These are phyloP conservation scores for Solanum dulcamara DNA, from an alignment of 257 asterid species.

Conservation along the genomic window DNA sequence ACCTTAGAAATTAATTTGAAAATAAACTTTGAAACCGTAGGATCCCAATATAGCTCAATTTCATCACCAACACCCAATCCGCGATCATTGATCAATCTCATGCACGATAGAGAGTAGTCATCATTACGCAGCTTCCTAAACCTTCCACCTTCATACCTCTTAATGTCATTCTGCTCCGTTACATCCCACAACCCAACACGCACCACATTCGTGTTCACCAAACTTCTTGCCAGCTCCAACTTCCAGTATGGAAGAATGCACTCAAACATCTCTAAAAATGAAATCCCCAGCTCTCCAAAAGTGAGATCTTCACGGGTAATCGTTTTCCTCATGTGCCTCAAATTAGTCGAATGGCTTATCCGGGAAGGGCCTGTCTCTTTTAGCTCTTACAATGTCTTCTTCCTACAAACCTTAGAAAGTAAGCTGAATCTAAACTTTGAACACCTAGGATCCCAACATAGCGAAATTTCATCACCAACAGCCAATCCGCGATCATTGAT, in stretches of 20 bases:
- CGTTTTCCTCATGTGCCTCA: slow-evolving; percentile 31
- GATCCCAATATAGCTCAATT: slow-evolving; percentile 42
- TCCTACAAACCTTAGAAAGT: neutral
- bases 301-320: slow-evolving; percentile 16
- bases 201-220: slow-evolving; percentile 21
- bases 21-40: neutral
- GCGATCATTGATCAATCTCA: slow-evolving; percentile 18
- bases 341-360: neutral
- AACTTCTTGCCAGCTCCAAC: slow-evolving; percentile 23
- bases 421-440: neutral
- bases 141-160: slow-evolving; percentile 3
- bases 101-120: slow-evolving; percentile 7
- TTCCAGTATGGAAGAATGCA: slow-evolving; percentile 43
- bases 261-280: slow-evolving; percentile 25
- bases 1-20: neutral
- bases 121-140: slow-evolving; percentile 20
- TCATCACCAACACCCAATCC: slow-evolving; percentile 19
- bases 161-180: slow-evolving; percentile 18
- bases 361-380: slow-evolving; percentile 42
- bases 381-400: slow-evolving; percentile 6
- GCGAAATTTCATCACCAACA: slow-evolving; percentile 29
- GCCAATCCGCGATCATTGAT: slow-evolving; percentile 16
- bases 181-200: slow-evolving; percentile 41
- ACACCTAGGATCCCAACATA: slow-evolving; percentile 30
- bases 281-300: slow-evolving; percentile 12